These are phyloP conservation scores for Salix udensis DNA, from an alignment of 345 rosid genomes.

Conservation along the genomic window DNA sequence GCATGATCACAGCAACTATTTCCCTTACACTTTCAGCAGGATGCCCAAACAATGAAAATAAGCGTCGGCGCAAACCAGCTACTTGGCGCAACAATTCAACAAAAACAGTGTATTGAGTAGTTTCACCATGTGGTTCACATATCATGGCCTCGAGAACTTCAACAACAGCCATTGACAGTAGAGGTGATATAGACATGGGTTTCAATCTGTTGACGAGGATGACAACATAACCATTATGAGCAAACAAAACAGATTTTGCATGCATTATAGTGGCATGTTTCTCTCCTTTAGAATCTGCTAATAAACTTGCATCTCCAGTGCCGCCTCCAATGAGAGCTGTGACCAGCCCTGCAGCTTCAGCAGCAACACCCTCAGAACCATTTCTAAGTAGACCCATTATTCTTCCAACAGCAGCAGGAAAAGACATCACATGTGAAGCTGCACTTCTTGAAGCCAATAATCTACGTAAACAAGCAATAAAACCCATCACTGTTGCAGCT, in stretches of 20 bases:
- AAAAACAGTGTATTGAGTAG: constrained; percentile 90
- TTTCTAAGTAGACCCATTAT: constrained; percentile 97
- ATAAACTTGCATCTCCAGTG: constrained; percentile 53
- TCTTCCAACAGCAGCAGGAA: constrained; percentile 99
- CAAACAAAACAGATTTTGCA: constrained; percentile 85
- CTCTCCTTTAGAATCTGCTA: constrained; percentile 80
- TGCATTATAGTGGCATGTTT: constrained; percentile 94
- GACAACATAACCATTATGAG: constrained; percentile 65
- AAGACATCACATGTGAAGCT: constrained; percentile 94
- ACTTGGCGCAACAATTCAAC: constrained; percentile 95
- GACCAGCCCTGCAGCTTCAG: constrained; percentile 87
- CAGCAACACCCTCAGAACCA: constrained; percentile 96
- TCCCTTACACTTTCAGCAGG: constrained; percentile 98
- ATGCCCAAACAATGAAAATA: constrained; percentile 96
- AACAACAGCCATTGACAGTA: constrained; percentile 93
- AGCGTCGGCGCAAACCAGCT: constrained; percentile 91
- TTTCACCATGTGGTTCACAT: constrained; percentile 98
- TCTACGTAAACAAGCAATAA: constrained; percentile 92
- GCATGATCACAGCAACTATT: constrained; percentile 94
- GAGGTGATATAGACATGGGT: constrained; percentile 93
- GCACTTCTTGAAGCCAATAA: constrained; percentile 85
- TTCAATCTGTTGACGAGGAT: constrained; percentile 84
- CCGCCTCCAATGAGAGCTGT: constrained; percentile 87
- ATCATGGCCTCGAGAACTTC: constrained; percentile 98
- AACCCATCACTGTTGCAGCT: constrained; percentile 97